Conservation (phyloP, 345 rosid genomes). For the Brassica rapa region DNA sequence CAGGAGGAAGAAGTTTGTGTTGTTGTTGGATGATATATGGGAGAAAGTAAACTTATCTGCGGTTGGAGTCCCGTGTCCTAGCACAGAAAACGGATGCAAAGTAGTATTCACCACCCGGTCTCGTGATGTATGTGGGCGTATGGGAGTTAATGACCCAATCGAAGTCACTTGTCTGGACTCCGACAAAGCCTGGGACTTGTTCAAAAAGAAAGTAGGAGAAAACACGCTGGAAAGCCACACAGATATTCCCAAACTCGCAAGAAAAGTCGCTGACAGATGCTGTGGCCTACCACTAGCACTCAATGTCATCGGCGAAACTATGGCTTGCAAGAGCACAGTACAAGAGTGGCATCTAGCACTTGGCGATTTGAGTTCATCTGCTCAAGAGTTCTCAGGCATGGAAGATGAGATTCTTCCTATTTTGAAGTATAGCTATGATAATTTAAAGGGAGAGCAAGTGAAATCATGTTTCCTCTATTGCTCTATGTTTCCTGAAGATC, state of each 20-base stretch:
- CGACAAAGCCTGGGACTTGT: background rate
- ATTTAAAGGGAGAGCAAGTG: background rate
- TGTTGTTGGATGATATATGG: background rate
- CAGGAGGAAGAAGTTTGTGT: background rate
- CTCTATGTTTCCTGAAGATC: background rate
- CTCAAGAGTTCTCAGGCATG: background rate
- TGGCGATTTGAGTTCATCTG: background rate
- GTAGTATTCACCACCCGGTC: constrained; percentile 28
- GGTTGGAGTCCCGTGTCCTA: background rate
- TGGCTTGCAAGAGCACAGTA: background rate
- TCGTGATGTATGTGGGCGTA: background rate
- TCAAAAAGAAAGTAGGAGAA: background rate
- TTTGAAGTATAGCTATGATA: background rate
- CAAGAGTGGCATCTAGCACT: background rate
- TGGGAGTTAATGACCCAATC: background rate
- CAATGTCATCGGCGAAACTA: background rate
- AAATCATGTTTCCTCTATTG: background rate
- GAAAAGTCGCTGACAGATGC: background rate
- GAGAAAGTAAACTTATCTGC: background rate
- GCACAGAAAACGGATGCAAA: background rate
- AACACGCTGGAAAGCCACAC: background rate
- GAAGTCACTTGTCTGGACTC: constrained; percentile 9
- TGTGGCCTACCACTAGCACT: background rate
- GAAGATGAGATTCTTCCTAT: background rate
- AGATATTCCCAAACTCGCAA: background rate